A percentile compares a stretch with the other conserved stretches of the same genome.
phyloP scores from a whole-genome alignment of 2,329 filamentous ascomycete species.

The Aureobasidium sp. region DNA sequence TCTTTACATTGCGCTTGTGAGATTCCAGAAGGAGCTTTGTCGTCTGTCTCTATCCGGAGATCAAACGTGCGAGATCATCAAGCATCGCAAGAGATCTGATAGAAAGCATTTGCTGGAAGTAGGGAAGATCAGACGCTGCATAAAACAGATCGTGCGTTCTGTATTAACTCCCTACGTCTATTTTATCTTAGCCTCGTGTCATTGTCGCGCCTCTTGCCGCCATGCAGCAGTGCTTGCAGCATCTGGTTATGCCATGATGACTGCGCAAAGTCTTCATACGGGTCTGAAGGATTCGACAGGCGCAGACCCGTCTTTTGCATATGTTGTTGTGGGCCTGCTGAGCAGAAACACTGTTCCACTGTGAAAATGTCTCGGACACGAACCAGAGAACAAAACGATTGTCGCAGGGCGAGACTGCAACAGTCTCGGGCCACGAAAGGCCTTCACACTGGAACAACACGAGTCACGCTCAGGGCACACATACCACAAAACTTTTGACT shows the following conservation, averaged over 20 bases:
- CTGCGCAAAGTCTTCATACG: background rate
- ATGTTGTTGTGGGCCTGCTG: background rate
- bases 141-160: background rate
- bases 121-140: background rate
- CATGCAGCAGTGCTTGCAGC: background rate
- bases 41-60: background rate
- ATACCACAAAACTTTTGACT: background rate
- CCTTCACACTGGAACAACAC: background rate
- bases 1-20: background rate
- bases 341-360: conserved; percentile 2
- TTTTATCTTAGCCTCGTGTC: background rate
- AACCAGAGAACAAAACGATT: background rate
- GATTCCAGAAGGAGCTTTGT: background rate
- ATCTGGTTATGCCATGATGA: background rate
- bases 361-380: background rate
- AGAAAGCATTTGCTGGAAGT: background rate
- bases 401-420: conserved; percentile 6
- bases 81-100: background rate
- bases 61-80: too few species aligned
- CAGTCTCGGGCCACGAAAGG: background rate
- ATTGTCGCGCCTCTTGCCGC: background rate
- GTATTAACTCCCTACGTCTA: background rate
- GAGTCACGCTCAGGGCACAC: background rate
- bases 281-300: conserved; percentile 7
- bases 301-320: background rate